Conservation (phyloP, 164 flowering plant species). For the Litsea cubeba region DNA sequence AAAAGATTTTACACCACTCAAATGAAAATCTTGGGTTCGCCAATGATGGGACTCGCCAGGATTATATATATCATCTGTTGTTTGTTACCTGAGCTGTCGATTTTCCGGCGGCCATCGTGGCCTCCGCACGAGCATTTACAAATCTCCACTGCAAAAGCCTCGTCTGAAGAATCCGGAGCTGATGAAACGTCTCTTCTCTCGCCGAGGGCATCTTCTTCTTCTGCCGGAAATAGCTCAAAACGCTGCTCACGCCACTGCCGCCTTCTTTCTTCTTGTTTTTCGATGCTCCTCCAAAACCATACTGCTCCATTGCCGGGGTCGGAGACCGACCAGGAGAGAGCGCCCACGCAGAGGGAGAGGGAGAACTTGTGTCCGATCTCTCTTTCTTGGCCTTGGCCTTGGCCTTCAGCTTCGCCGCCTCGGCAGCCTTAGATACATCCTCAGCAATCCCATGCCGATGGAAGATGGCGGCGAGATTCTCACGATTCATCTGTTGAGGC, state of each 20-base stretch:
- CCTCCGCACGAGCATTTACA: slow-evolving; percentile 55
- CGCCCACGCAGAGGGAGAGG: slow-evolving; percentile 80
- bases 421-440: neutral
- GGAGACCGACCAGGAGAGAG: slow-evolving; percentile 57
- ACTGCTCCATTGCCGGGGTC: slow-evolving; percentile 10
- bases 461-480: slow-evolving; percentile 5
- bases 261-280: slow-evolving; percentile 9
- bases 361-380: slow-evolving; percentile 26
- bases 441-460: slow-evolving; percentile 7
- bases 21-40: no score
- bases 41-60: no score
- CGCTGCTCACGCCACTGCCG: slow-evolving; percentile 30
- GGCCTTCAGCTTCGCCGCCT: neutral
- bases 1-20: no score
- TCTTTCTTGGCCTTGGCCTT: slow-evolving; percentile 8
- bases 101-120: slow-evolving; percentile 27
- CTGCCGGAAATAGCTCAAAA: slow-evolving; percentile 52
- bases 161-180: slow-evolving; percentile 37
- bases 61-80: no score
- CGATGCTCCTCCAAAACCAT: neutral
- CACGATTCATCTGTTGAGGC: neutral
- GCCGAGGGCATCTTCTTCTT: slow-evolving; percentile 38
- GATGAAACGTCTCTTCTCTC: slow-evolving; percentile 43
- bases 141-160: slow-evolving; percentile 71
- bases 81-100: slow-evolving; percentile 43